These are phyloP conservation scores for Aaosphaeria pasadenensis DNA, from an alignment of 2,329 filamentous ascomycete genomes.

Conservation along the genomic window DNA sequence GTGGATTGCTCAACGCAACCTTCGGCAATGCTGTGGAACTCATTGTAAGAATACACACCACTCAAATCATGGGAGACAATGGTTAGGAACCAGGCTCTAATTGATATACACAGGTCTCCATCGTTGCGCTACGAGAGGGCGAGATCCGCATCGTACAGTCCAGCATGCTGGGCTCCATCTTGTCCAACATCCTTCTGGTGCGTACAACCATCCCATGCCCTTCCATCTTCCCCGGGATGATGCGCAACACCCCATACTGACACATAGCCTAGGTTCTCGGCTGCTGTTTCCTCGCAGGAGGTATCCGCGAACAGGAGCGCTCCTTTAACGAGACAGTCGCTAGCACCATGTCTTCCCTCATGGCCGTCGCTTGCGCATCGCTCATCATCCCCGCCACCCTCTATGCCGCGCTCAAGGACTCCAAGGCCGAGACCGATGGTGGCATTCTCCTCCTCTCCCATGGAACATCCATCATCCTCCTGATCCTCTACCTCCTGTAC, in stretches of 20 bases:
- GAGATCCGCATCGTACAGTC: slow-evolving; percentile 97
- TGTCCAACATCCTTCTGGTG: slow-evolving; percentile 87
- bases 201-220: slow-evolving; percentile 5
- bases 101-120: slow-evolving; percentile 65
- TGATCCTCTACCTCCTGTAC: slow-evolving; percentile 53
- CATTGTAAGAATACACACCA: slow-evolving; percentile 53
- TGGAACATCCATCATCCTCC: slow-evolving; percentile 53
- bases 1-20: slow-evolving; percentile 71
- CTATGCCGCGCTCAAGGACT: slow-evolving; percentile 45
- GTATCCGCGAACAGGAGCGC: slow-evolving; percentile 43
- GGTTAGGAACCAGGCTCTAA: too few species aligned
- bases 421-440: slow-evolving; percentile 40
- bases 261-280: slow-evolving; percentile 39
- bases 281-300: slow-evolving; percentile 53
- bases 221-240: too few species aligned
- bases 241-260: background rate
- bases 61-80: too few species aligned
- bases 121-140: slow-evolving; percentile 79
- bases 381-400: slow-evolving; percentile 54
- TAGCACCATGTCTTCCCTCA: slow-evolving; percentile 67
- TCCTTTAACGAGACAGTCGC: slow-evolving; percentile 72
- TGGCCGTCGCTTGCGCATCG: slow-evolving; percentile 55
- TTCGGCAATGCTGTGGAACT: slow-evolving; percentile 79
- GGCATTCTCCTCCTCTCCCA: slow-evolving; percentile 51
- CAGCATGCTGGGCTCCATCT: slow-evolving; percentile 92